These are phyloP conservation scores for Trichoderma hamatum DNA, from an alignment of 2,329 filamentous ascomycete species.

Conservation along the genomic window DNA sequence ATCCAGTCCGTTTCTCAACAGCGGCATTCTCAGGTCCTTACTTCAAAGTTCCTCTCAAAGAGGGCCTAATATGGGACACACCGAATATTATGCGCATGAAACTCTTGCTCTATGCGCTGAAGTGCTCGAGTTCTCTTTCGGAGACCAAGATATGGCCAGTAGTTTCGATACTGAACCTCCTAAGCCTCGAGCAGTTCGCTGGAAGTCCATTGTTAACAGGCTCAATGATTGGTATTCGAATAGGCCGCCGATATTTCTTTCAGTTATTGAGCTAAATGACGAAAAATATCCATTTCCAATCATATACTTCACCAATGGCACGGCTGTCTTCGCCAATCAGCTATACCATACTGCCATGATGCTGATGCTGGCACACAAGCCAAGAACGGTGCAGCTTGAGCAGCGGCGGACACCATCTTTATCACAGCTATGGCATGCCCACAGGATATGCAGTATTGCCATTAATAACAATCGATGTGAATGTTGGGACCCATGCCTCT, in stretches of 20 bases:
- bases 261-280: neutral
- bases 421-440: conserved; percentile 14
- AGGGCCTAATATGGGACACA: neutral
- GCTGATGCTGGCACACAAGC: neutral
- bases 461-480: conserved; percentile 11
- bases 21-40: neutral
- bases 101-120: neutral
- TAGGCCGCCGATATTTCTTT: neutral
- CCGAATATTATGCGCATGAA: neutral
- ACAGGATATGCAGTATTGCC: conserved; percentile 10
- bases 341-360: conserved; percentile 18
- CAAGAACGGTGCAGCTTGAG: conserved; percentile 10
- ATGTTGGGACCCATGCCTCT: conserved; percentile 19
- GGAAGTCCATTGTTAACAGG: neutral
- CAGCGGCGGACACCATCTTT: neutral
- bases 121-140: conserved; percentile 2
- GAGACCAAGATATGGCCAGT: neutral
- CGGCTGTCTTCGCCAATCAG: neutral
- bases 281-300: neutral
- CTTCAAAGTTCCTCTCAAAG: neutral
- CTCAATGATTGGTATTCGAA: neutral
- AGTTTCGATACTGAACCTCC: neutral
- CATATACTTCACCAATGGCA: conserved; percentile 8
- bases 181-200: neutral
- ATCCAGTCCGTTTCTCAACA: neutral